Percentiles rank a stretch among this genome's conserved stretches.
Evolutionary conservation across 139 green algal species (phyloP).

Genomic region (Asterochloris sp.): DNA sequence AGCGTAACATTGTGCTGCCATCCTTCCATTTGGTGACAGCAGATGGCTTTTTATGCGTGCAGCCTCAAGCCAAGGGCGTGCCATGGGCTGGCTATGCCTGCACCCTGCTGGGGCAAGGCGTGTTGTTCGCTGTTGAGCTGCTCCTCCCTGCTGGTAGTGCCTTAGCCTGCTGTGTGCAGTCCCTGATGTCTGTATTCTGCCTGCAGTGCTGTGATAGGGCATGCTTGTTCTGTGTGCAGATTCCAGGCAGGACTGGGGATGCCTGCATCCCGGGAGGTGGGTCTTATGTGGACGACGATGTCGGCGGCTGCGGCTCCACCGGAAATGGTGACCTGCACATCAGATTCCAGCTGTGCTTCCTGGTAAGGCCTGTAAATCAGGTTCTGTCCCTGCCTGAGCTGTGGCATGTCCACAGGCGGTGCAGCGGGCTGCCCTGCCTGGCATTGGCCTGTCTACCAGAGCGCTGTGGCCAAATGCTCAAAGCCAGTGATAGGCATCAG

Average conservation of each 20-base stretch:
- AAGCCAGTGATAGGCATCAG: background rate
- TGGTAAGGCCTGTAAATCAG: constrained; percentile 4
- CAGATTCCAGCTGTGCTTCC: constrained; percentile 71
- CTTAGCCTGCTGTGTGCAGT: background rate
- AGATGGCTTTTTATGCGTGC: no score
- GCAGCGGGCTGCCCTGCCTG: no score
- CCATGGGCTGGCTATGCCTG: no score
- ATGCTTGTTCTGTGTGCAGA: constrained; percentile 11
- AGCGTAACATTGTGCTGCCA: no score
- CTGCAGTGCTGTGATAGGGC: background rate
- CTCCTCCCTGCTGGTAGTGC: background rate
- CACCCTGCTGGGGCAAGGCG: no score
- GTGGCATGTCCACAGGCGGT: no score
- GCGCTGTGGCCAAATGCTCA: no score
- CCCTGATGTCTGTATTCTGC: background rate
- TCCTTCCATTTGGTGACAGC: no score
- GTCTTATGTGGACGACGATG: constrained; percentile 61
- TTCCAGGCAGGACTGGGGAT: constrained; percentile 67
- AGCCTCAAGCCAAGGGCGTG: no score
- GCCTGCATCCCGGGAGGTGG: constrained; percentile 54
- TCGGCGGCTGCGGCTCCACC: constrained; percentile 70
- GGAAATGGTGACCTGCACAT: constrained; percentile 76
- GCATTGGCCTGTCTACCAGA: no score
- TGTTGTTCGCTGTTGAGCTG: background rate
- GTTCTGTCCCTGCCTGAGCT: no score